Base-by-base conservation (phyloP, 2,329 filamentous ascomycete genomes). In the Aphanocladium album region DNA sequence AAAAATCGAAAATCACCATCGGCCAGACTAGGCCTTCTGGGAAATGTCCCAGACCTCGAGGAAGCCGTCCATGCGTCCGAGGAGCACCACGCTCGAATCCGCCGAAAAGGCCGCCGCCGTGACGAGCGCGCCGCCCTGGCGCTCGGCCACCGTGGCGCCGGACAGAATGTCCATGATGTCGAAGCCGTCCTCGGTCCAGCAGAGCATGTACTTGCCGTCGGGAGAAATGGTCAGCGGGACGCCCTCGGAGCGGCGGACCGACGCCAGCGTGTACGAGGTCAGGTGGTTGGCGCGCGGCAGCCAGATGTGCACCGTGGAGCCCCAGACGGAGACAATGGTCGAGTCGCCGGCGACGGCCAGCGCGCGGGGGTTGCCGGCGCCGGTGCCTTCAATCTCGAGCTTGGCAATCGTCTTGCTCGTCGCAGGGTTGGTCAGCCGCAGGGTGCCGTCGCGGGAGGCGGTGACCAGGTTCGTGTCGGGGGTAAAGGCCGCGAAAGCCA, bases 151-250 rank as follows among this genome's bases (percentile, higher is more conserved):
- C 1, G 76, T 64, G n/a, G 3, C 47, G 2, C 76, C 76, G 1
- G 74, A 72, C 11, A 62, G 63, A 27, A 75, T 64, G 14, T 78
- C 74, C 66, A 75, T 74, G 19, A 78, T 64, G 23, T 78, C 76
- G 57, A 78, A 73, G 7, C 76, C 76, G 3, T 72, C 70, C 57
- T 78, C 76, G 0, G 73, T 78, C 61, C 76, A 69, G 63, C 73
- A 75, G 19, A 67, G 69, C 66, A 78, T 67, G 62, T 71, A 76
- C 47, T 70, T 63, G 25, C 71, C 71, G 62, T 78, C 74, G 1
- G 72, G 67, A 4, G 76, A 78, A 35, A 77, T 68, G 41, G 68
- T 69, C 56, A 78, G 64, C 21, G 76, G 76, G 74, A 75, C 78
- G 27, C 76, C 76, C 62, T 78, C 76, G 16, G 45, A 62, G 50